Percentiles rank a stretch among this genome's conserved stretches.
Conservation (phyloP, 2,329 filamentous ascomycete species). For the Teratosphaeria zuluensis region DNA sequence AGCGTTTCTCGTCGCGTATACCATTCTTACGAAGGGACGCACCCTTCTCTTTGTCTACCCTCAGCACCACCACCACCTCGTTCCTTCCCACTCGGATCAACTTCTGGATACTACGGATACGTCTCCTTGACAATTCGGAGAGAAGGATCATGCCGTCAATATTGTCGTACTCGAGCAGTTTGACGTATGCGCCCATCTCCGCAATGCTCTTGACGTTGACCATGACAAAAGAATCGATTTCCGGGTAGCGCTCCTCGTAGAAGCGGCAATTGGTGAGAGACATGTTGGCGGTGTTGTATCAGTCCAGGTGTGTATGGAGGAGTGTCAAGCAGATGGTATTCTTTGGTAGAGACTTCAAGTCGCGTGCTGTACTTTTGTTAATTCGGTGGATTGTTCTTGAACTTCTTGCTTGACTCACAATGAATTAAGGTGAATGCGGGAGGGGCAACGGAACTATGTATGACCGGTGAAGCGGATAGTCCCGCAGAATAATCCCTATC, state of each 20-base stretch:
- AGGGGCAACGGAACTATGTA: no score
- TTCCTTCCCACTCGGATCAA: conserved; percentile 96
- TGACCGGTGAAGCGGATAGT: no score
- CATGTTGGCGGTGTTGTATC: conserved; percentile 47
- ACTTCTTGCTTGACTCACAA: no score
- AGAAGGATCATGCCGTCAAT: conserved; percentile 99
- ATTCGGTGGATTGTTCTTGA: no score
- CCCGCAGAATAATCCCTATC: no score
- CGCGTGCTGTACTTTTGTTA: no score
- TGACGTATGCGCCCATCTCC: conserved; percentile 99
- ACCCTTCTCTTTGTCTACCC: conserved; percentile 96
- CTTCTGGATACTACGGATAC: conserved; percentile 98
- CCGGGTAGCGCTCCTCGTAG: conserved; percentile 94
- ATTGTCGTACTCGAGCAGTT: conserved; percentile 98
- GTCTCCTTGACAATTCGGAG: conserved; percentile 91
- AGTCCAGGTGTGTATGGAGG: no score
- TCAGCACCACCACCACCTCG: conserved; percentile 94
- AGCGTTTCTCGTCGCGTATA: not conserved
- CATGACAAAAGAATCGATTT: conserved; percentile 99
- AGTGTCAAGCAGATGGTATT: no score
- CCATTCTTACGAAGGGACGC: not conserved
- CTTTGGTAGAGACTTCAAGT: no score
- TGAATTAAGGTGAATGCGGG: no score
- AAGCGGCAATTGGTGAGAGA: conserved; percentile 94
- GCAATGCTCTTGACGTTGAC: conserved; percentile 99